Evolutionary conservation across 2,329 filamentous ascomycete genomes (phyloP).

Genomic region (Ophiostoma perfectum): DNA sequence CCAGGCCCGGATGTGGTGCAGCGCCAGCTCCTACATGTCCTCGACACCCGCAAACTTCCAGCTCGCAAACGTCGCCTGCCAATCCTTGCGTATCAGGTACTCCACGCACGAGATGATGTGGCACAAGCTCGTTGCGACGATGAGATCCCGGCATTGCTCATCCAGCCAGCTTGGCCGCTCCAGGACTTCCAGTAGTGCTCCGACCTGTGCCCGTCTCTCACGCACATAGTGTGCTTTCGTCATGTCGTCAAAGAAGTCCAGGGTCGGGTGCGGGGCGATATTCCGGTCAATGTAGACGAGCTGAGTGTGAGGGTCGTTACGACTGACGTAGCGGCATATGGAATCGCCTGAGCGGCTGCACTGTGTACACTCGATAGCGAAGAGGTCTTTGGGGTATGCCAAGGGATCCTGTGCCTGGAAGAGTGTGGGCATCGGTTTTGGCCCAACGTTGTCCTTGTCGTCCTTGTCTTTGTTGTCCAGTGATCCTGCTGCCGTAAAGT

Average conservation of each 20-base stretch:
- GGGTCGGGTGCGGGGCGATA: not conserved
- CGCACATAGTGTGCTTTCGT: not conserved
- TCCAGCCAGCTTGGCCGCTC: not conserved
- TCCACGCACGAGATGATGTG: not conserved
- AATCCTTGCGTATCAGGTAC: not conserved
- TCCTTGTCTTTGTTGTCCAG: too few species aligned
- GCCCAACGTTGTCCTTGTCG: not conserved
- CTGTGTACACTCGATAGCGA: not conserved
- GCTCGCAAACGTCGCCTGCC: not conserved
- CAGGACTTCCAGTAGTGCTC: not conserved
- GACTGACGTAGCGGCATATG: not conserved
- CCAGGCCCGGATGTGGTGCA: conserved; percentile 9
- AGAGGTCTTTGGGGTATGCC: too few species aligned
- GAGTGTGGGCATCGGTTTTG: not conserved
- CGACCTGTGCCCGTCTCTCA: not conserved
- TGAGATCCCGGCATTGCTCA: not conserved
- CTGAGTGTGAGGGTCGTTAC: not conserved
- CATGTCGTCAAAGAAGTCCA: not conserved
- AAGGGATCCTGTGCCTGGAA: not conserved
- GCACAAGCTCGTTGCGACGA: not conserved
- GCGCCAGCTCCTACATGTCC: not conserved
- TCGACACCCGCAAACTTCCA: conserved; percentile 2
- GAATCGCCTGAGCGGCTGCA: not conserved
- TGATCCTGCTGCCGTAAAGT: too few species aligned
- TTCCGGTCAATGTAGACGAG: not conserved